Conservation (phyloP, 139 green algal genomes). For the Chlamydomonas schloesseri region DNA sequence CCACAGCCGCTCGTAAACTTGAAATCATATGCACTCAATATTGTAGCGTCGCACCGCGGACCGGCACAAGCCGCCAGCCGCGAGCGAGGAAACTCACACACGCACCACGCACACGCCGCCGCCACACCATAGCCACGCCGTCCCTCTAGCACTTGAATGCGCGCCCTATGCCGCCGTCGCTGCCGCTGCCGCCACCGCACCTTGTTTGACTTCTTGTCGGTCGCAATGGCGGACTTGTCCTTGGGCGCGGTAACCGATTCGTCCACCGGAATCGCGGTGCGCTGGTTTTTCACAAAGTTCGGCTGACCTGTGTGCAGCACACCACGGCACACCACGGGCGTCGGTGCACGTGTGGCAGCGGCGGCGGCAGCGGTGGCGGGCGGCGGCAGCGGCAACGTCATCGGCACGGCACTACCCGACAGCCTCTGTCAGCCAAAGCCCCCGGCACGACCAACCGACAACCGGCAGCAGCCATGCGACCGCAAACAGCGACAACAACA, state of each 20-base stretch:
- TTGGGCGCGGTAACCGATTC: constrained; percentile 40
- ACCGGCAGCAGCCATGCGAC: too few relatives aligned
- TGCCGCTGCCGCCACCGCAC: background rate
- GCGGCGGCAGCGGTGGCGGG: background rate
- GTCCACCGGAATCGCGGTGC: constrained; percentile 35
- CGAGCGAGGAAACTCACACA: too few relatives aligned
- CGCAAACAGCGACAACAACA: too few relatives aligned
- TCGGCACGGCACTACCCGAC: too few relatives aligned
- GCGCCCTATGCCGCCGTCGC: background rate
- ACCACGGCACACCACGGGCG: background rate
- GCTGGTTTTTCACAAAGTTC: constrained; percentile 52
- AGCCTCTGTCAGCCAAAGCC: too few relatives aligned
- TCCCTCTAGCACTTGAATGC: too few relatives aligned
- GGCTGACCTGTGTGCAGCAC: constrained; percentile 37
- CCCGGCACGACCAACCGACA: too few relatives aligned
- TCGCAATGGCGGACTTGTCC: constrained; percentile 48
- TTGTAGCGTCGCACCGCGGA: too few relatives aligned
- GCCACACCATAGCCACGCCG: background rate
- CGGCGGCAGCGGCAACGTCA: background rate
- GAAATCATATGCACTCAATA: too few relatives aligned
- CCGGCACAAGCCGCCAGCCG: too few relatives aligned
- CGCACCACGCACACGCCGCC: too few relatives aligned
- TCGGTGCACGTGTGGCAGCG: background rate
- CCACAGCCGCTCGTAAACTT: too few relatives aligned
- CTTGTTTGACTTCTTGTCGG: constrained; percentile 45